A percentile compares a stretch with the other conserved stretches of the same genome.
Conservation (phyloP, 208 protist genomes). For the Leptomonas seymouri region DNA sequence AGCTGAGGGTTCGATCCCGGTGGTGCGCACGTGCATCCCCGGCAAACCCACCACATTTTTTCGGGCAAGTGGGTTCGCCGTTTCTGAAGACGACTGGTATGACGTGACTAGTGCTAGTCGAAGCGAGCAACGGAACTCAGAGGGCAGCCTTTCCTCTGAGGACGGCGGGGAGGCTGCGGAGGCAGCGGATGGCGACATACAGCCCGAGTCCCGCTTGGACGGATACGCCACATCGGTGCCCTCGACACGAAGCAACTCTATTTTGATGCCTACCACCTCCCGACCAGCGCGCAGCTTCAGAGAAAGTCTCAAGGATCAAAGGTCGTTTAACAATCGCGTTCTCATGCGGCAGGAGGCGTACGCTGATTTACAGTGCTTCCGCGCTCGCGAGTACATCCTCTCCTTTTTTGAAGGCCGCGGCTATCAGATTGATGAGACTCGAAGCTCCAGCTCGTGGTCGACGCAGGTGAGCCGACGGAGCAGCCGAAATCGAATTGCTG, state of each 20-base stretch:
- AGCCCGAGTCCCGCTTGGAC: not conserved
- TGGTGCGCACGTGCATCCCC: slow-evolving; percentile 4
- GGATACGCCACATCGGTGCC: not conserved
- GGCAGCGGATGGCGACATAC: not conserved
- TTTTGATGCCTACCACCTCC: not conserved
- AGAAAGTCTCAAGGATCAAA: not conserved
- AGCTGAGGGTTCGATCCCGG: not conserved
- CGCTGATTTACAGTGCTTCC: slow-evolving; percentile 25
- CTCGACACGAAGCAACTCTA: not conserved
- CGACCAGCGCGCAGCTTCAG: slow-evolving; percentile 6
- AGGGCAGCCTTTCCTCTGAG: not conserved
- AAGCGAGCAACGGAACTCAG: not conserved
- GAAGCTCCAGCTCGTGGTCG: slow-evolving; percentile 8
- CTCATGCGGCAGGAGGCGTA: slow-evolving; percentile 17
- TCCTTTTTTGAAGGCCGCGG: slow-evolving; percentile 26
- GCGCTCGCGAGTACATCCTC: slow-evolving; percentile 21
- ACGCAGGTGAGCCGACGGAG: slow-evolving; percentile 6
- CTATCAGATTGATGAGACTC: slow-evolving; percentile 15
- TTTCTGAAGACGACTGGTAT: slow-evolving; percentile 6
- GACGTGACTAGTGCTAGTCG: not conserved
- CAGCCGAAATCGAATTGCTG: slow-evolving; percentile 7
- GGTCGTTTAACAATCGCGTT: slow-evolving; percentile 7
- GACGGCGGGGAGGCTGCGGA: not conserved
- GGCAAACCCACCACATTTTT: not conserved
- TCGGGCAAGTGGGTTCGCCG: not conserved